A percentile compares a stretch with the other conserved stretches of the same genome.
phyloP scores from a whole-genome alignment of 2,329 filamentous ascomycete genomes.

The Penicillium oxalicum region DNA sequence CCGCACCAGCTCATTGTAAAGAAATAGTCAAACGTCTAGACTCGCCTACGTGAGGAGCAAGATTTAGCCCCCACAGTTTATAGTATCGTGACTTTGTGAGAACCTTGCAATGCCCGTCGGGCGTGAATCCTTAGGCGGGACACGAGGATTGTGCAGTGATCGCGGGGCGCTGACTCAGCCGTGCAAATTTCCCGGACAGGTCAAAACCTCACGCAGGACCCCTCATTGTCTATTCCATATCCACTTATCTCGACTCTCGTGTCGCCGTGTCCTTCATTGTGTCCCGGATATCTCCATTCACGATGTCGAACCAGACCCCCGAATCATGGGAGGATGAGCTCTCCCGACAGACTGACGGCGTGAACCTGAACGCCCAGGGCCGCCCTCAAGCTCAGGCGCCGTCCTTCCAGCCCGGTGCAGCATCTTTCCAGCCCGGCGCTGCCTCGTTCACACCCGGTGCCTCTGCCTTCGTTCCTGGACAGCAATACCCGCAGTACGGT shows the following conservation, averaged over 20 bases:
- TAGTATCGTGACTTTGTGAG: too few species aligned
- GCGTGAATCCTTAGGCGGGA: too few species aligned
- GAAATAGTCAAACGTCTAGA: too few species aligned
- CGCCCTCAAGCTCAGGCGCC: slow-evolving; percentile 46
- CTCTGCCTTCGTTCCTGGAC: slow-evolving; percentile 64
- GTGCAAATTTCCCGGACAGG: slow-evolving; percentile 11
- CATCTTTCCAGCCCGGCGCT: slow-evolving; percentile 60
- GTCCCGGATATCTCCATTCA: slow-evolving; percentile 23
- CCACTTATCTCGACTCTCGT: slow-evolving; percentile 16
- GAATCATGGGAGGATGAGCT: slow-evolving; percentile 96
- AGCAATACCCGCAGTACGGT: slow-evolving; percentile 57
- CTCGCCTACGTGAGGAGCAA: too few species aligned
- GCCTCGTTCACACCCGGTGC: slow-evolving; percentile 69
- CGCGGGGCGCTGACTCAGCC: slow-evolving; percentile 21
- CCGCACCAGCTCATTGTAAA: too few species aligned
- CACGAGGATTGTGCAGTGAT: neutral
- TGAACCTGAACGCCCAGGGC: slow-evolving; percentile 60
- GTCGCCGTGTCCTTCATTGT: slow-evolving; percentile 20
- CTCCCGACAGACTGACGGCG: slow-evolving; percentile 67
- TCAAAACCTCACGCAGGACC: slow-evolving; percentile 18
- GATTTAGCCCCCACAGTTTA: too few species aligned
- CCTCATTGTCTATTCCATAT: slow-evolving; percentile 19
- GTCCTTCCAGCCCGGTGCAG: slow-evolving; percentile 59
- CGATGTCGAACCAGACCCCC: slow-evolving; percentile 68
- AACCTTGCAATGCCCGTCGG: too few species aligned